Evolutionary conservation across 2,329 filamentous ascomycete species (phyloP).

Genomic region (Fusarium annulatum): DNA sequence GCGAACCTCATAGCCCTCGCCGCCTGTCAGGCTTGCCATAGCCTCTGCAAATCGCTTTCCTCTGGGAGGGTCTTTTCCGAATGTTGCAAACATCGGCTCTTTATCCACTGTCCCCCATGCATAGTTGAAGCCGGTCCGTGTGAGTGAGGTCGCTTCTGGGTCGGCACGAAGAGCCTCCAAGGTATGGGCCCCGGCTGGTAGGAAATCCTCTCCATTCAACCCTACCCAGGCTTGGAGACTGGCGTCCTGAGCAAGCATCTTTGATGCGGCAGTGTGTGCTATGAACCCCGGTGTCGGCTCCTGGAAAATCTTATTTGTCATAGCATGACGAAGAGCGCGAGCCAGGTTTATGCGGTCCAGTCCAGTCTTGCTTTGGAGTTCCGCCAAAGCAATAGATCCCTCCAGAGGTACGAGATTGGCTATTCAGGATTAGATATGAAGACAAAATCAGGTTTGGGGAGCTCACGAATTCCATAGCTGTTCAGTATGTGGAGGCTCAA

Average conservation of each 20-base stretch:
- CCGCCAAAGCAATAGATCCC: slow-evolving; percentile 56
- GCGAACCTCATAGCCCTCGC: slow-evolving; percentile 65
- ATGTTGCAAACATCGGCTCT: slow-evolving; percentile 65
- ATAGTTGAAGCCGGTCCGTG: slow-evolving; percentile 62
- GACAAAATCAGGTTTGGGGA: not conserved
- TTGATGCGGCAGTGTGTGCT: slow-evolving; percentile 66
- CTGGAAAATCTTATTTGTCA: slow-evolving; percentile 67
- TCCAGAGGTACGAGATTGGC: slow-evolving; percentile 63
- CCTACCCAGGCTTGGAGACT: slow-evolving; percentile 65
- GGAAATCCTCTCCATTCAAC: slow-evolving; percentile 66
- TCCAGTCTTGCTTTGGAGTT: slow-evolving; percentile 58
- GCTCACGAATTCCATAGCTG: slow-evolving; percentile 60
- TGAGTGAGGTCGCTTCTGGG: slow-evolving; percentile 61
- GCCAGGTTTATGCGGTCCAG: slow-evolving; percentile 62
- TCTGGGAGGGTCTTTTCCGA: slow-evolving; percentile 60
- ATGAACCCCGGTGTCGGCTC: slow-evolving; percentile 63
- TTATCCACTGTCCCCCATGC: slow-evolving; percentile 61
- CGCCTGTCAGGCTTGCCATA: slow-evolving; percentile 65
- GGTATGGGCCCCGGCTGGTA: slow-evolving; percentile 60
- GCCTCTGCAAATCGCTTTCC: slow-evolving; percentile 64
- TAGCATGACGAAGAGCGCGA: slow-evolving; percentile 65
- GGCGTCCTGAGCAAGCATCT: slow-evolving; percentile 60
- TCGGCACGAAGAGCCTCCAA: slow-evolving; percentile 57
- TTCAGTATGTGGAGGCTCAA: slow-evolving; percentile 63
- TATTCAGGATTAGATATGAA: slow-evolving; percentile 37